Evolutionary conservation across 2,329 filamentous ascomycete genomes (phyloP).

Genomic region (Ceratocystis huliohia): DNA sequence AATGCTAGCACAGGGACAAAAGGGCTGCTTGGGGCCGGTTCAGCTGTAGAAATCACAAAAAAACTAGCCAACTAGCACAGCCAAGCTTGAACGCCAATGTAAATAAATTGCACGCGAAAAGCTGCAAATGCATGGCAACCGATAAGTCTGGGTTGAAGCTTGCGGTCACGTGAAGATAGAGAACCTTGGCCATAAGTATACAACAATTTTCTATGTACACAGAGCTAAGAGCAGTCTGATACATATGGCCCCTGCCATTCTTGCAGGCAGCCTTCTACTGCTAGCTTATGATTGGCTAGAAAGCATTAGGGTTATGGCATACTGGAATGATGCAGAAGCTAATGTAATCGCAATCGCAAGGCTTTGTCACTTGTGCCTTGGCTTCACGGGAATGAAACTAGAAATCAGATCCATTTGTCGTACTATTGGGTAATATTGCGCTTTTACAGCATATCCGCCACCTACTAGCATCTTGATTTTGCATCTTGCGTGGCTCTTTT

Average conservation of each 20-base stretch:
- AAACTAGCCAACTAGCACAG: background rate
- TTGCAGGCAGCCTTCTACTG: background rate
- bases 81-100: constrained; percentile 12
- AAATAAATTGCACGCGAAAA: constrained; percentile 21
- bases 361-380: background rate
- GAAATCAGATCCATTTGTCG: background rate
- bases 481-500: background rate
- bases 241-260: background rate
- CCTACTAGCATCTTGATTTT: background rate
- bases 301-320: background rate
- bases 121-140: constrained; percentile 17
- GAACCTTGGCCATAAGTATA: background rate
- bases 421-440: background rate
- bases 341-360: background rate
- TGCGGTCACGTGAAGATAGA: constrained; percentile 17
- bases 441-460: constrained; percentile 7
- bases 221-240: background rate
- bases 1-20: background rate
- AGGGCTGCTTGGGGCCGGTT: background rate
- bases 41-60: background rate
- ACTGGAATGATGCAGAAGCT: background rate
- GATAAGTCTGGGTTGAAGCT: constrained; percentile 10
- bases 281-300: background rate
- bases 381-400: too few relatives aligned
- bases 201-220: background rate